Evolutionary conservation across 1,284 basidiomycete genomes (phyloP), one percentile per base, ranked within the genome.

Genomic region (Cutaneotrichosporon sp.): DNA sequence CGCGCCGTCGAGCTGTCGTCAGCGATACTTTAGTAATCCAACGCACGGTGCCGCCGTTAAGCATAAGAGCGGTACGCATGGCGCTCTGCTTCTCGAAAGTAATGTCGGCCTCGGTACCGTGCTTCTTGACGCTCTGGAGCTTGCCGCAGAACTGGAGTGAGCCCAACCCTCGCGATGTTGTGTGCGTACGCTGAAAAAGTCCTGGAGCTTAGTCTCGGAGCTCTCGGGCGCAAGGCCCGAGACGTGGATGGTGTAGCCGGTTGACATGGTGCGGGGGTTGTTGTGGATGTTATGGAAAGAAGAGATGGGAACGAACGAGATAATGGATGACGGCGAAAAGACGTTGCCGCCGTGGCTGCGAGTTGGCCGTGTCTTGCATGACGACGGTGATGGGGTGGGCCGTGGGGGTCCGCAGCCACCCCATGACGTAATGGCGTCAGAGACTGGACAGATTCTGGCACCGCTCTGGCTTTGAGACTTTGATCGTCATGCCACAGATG

Each of bases 41-140:
- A 70, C 73, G 62, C 54, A 75, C 72, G 48, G 73, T 75, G 30
- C 73, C 73, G 49, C 73, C 73, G 64, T 74, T 74, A 44, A 73
- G 63, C 71, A 73, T 73, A 49, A 77, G 61, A 34, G 70, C 68
- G 21, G 75, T 77, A 60, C 70, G 66, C 66, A 74, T 74, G 17
- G 75, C 75, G 45, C 68, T 71, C 55, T 71, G 66, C 66, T 76
- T 77, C 61, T 75, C 71, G 50, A 77, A 77, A 14, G 69, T 69
- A 51, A 77, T 74, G 54, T 73, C 72, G 54, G 75, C 75, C 30
- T 67, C 62, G 59, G 58, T 68, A 26, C 68, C 73, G 17, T 47
- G 52, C 65, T 75, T 76, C 58, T 72, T 66, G 53, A 76, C 70
- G 30, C 59, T 64, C 39, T 66, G 59, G 55, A 76, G 67, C 58